Base-by-base conservation (phyloP, 345 rosid species). In the Abelmoschus esculentus region DNA sequence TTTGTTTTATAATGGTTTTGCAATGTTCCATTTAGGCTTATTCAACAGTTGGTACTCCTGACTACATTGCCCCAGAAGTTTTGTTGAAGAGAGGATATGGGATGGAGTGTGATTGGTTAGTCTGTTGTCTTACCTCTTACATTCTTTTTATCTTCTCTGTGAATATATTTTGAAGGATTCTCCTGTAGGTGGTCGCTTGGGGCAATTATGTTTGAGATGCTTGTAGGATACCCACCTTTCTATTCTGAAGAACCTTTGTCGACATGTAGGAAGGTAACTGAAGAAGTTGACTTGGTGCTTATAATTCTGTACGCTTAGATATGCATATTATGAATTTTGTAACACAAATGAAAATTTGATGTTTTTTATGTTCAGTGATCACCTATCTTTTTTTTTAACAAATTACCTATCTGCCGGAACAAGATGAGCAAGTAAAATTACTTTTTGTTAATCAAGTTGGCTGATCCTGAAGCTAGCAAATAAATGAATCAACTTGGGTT, bases 131-230 rank as follows among this genome's bases (percentile, higher is more conserved):
- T 52, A n/a, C 47, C 67, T 73, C 26, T 38, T 70, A 73, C 65
- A 31, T 22, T 66, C 29, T 53, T 42, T 49, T 42, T 28, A 29
- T 47, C 67, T 36, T 34, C 19, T 55, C 6, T 81, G 31, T 71
- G 61, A 52, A 73, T 57, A 10, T 50, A 63, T 68, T 64, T 67
- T 70, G 65, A 47, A 75, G 52, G 70, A 57, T 70, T 70, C 19
- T 69, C 69, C 10, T 3, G 65, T 70, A 82, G 85, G 85, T 82
- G 85, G 85, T 82, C 85, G 42, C 77, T 82, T 65, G 85, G 85
- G 73, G 80, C 85, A 72, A 82, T 82, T 68, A 74, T 82, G 82
- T 82, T 79, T 54, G 82, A 82, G 79, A 82, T 82, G 85, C 85
- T 82, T 9, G 82, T 82, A 59, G 85, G 85, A 68, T 82, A 73